Base-by-base conservation (phyloP, 2,329 filamentous ascomycete genomes). In the Diplodia mutila region DNA sequence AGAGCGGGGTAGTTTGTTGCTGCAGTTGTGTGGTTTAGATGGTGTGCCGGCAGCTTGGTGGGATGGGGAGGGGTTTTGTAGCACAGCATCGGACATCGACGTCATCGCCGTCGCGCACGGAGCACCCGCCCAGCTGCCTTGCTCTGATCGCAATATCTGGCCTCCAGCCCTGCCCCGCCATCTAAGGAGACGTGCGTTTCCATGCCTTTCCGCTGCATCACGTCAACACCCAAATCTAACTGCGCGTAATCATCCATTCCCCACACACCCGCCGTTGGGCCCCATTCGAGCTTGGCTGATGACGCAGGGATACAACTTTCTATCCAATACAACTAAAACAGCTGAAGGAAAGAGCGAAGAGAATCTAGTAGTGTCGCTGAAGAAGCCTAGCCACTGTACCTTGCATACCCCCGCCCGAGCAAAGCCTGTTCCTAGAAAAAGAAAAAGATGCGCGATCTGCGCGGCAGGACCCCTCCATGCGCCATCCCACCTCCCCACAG, bases 11-110 rank as follows among this genome's bases (percentile, higher is more conserved):
- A 53, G 67, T 21, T 61, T 39, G 37, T 29, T 52, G 53, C 34
- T 57, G 64, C 46, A 59, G 52, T 32, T 54, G 42, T 63, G 67
- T 32, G 63, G 39, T 39, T 49, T 21, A 49, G 39, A 53, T 51
- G 52, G 57, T 34, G 34, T 54, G 59, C 39, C 52, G 37, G 66
- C 61, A 53, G 48, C 54, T 39, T 64, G 66, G 59, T 39, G 64
- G 68, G 66, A 54, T 54, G 49, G 9, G 12, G 61, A 53, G 64
- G 63, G 66, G 66, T 67, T 67, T 67, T 67, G 66, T 67, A 67
- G 66, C 57, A 63, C 55, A 52, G 34, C 46, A 21, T 27, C 9
- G n/a, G 49, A 52, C 32, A 21, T 34, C 55, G 59, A 67, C 66
- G 66, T 67, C 66, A 67, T 67, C n/a, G 55, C 34, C 37, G 65